phyloP scores from a whole-genome alignment of 139 green algal species.

The Tetradesmus obliquus region DNA sequence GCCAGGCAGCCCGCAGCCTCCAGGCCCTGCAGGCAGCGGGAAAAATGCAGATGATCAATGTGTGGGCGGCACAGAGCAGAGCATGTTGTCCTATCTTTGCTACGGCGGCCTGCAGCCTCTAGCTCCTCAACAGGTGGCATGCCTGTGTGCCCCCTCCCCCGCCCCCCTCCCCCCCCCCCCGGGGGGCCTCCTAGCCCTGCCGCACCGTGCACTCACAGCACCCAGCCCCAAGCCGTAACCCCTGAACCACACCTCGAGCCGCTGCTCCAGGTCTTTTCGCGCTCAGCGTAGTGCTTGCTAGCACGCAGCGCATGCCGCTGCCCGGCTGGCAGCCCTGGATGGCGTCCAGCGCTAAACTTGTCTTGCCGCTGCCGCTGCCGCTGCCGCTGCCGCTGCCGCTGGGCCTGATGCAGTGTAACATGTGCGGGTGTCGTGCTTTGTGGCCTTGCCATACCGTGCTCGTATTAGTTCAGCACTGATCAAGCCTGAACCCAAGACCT shows the following conservation, averaged over 20 bases:
- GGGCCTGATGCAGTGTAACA: not conserved
- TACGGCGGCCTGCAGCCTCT: slow-evolving; percentile 54
- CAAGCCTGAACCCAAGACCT: not conserved
- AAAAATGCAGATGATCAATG: not conserved
- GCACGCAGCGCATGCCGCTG: not conserved
- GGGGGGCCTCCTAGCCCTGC: too few relatives aligned
- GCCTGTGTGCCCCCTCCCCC: too few relatives aligned
- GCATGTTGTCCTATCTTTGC: slow-evolving; percentile 45
- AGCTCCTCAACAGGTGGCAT: slow-evolving; percentile 46
- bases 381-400: slow-evolving; percentile 58
- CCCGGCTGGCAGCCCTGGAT: slow-evolving; percentile 60
- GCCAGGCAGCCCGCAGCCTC: slow-evolving; percentile 56
- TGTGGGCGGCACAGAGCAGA: not conserved
- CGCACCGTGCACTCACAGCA: too few relatives aligned
- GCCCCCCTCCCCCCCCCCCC: too few relatives aligned
- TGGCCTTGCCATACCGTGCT: too few relatives aligned
- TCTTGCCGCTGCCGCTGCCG: slow-evolving; percentile 74
- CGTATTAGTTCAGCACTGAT: too few relatives aligned
- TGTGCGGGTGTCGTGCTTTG: too few relatives aligned
- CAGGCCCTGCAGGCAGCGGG: slow-evolving; percentile 48
- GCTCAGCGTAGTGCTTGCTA: not conserved
- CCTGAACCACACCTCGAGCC: not conserved
- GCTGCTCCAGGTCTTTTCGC: not conserved
- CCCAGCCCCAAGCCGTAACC: too few relatives aligned
- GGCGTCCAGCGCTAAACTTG: slow-evolving; percentile 72